Evolutionary conservation across 129 eudicot genomes (phyloP), one percentile per base, ranked within the genome.

Genomic region (Saposhnikovia divaricata): DNA sequence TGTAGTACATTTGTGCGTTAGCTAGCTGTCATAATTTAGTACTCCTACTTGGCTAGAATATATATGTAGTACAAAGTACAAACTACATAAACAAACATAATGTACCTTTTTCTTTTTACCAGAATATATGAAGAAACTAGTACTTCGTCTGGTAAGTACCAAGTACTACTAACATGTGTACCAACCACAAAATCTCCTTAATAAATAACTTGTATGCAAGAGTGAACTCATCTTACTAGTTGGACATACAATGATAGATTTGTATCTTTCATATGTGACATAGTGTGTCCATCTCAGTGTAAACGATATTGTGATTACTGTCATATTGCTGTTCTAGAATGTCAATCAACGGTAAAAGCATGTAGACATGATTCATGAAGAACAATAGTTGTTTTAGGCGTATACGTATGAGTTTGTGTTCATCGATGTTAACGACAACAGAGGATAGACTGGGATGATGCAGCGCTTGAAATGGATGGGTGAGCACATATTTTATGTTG

Each of bases 381-480:
- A 12, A 48, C 18, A 2, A 48, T 14, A 48, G 53, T 12, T 57
- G 28, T 19, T 57, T 57, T 57, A 21, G 18, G 18, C 13, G 13
- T 11, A 11, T 3, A 4, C 12, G 72, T 66, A 4, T 0, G 19
- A 9, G 42, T 15, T 28, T 14, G 43, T 14, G 27, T 0, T 14
- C 75, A 10, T 38, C 28, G 13, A 81, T 40, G 55, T 78, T 79
- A 81, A 14, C 63, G 69, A 68, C 38, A 50, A 74, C 72, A 79
- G 79, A 74, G 86, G 82, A 61, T 83, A 91, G 90, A 78, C 87
- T 72, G 88, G 93, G 92, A 87, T 85, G 90, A 91, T 89, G 72
- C 80, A 44, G 93, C 85, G 92, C 93, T 82, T 70, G 89, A 80
- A 74, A 87, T 77, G 89, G 83, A 55, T 74, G 10, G 27, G 43